Percentiles rank a stretch among this genome's conserved stretches.
These are phyloP conservation scores for Myriosclerotinia curreyana DNA, from an alignment of 2,329 filamentous ascomycete genomes.

Conservation along the genomic window DNA sequence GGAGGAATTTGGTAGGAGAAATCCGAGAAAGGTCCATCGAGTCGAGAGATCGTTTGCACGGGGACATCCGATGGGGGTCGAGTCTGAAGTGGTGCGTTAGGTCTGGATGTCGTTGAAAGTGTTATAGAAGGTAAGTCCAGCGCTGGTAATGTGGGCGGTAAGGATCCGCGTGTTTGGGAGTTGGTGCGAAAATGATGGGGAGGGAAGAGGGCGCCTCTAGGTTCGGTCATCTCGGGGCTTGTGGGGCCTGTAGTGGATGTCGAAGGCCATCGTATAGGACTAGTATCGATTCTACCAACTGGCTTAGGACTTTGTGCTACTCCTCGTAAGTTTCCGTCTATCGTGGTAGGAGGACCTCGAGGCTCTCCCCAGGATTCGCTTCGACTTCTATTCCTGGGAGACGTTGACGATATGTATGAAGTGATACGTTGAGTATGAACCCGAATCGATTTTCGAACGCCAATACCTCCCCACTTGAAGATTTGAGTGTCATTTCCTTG, in stretches of 20 bases:
- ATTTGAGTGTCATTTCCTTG: slow-evolving; percentile 17
- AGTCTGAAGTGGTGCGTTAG: neutral
- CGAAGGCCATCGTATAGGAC: slow-evolving; percentile 8
- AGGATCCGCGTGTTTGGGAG: neutral
- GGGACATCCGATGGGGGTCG: neutral
- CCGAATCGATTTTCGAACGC: slow-evolving; percentile 5
- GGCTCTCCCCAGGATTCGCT: slow-evolving; percentile 10
- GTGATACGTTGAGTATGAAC: slow-evolving; percentile 14
- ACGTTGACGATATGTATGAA: slow-evolving; percentile 7
- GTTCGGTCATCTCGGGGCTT: slow-evolving; percentile 2
- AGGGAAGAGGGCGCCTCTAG: slow-evolving; percentile 2
- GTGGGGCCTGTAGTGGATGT: slow-evolving; percentile 7
- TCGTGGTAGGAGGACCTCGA: slow-evolving; percentile 1
- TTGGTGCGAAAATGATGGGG: neutral
- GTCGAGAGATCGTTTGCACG: slow-evolving; percentile 1
- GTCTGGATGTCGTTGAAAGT: slow-evolving; percentile 2
- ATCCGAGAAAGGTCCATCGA: slow-evolving; percentile 11
- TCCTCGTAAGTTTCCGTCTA: slow-evolving; percentile 11
- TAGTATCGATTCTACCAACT: neutral
- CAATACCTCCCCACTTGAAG: slow-evolving; percentile 19
- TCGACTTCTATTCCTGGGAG: neutral
- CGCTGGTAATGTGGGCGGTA: slow-evolving; percentile 9
- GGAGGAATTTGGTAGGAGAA: neutral
- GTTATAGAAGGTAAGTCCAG: slow-evolving; percentile 10
- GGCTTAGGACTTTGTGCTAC: neutral